Conservation (phyloP, 225 moss, liverwort and hornwort genomes). For the Climacium dendroides region DNA sequence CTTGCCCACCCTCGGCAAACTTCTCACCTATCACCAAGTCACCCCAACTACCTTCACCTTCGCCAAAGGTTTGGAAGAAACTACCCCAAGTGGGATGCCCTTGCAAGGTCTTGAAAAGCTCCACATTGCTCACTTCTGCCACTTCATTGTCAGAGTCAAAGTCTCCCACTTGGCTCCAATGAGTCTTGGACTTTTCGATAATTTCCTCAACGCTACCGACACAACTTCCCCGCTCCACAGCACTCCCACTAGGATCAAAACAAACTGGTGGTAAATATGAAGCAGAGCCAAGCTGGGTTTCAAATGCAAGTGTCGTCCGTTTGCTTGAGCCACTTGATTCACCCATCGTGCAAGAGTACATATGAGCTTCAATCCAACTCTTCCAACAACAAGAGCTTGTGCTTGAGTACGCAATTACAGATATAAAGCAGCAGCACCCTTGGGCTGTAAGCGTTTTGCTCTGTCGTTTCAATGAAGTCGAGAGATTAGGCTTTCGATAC, state of each 20-base stretch:
- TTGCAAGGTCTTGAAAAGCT: background rate
- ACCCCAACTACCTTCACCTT: background rate
- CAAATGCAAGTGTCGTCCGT: too few species aligned
- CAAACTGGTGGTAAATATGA: background rate
- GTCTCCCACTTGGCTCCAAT: background rate
- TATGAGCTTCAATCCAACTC: background rate
- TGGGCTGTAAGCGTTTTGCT: background rate
- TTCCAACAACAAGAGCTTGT: too few species aligned
- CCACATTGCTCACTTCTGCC: background rate
- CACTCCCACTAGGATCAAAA: background rate
- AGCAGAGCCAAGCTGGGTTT: accelerated
- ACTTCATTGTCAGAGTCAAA: background rate
- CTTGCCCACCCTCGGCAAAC: background rate
- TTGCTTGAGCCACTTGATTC: too few species aligned
- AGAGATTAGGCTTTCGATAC: background rate
- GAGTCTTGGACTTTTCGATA: background rate
- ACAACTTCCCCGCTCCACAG: background rate
- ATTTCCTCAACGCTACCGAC: background rate
- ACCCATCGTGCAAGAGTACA: background rate
- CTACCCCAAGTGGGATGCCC: background rate
- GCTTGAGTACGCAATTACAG: accelerated
- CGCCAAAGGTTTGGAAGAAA: background rate
- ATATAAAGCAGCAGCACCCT: accelerated
- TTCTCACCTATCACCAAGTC: background rate
- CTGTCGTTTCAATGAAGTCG: accelerated